Percentiles rank a stretch among this genome's conserved stretches.
Evolutionary conservation across 192 early-diverging fungal species (phyloP).

Genomic region (Entomortierella parvispora): DNA sequence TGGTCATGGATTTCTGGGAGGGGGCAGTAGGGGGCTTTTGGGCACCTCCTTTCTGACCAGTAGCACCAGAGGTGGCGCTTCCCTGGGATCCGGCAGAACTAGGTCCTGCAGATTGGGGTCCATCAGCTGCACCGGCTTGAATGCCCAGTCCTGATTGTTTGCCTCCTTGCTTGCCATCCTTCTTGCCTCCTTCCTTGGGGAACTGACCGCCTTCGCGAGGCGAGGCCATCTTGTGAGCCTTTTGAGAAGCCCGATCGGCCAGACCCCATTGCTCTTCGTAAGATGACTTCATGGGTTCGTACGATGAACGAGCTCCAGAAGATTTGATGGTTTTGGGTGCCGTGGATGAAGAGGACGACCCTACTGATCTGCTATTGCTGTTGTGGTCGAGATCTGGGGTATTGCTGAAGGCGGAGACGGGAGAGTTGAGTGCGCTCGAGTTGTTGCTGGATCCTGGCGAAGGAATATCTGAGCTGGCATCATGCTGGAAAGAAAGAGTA

Average conservation of each 20-base stretch:
- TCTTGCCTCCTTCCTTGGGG: constrained; percentile 14
- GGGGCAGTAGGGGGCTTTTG: constrained; percentile 36
- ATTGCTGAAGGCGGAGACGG: constrained; percentile 43
- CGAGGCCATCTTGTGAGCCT: constrained; percentile 30
- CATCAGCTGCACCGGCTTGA: constrained; percentile 19
- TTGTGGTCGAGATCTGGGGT: constrained; percentile 31
- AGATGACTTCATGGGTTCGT: constrained; percentile 61
- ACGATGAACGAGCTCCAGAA: constrained; percentile 52
- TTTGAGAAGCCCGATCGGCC: constrained; percentile 12
- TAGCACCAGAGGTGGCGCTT: constrained; percentile 5
- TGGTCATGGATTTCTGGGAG: constrained; percentile 73
- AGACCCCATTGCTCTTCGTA: constrained; percentile 60
- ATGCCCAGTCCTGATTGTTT: constrained; percentile 42
- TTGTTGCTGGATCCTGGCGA: constrained; percentile 46
- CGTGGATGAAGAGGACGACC: background rate
- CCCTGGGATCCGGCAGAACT: constrained; percentile 8
- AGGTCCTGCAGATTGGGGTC: constrained; percentile 13
- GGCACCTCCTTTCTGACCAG: constrained; percentile 16
- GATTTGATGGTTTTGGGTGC: constrained; percentile 15
- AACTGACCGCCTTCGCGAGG: constrained; percentile 40
- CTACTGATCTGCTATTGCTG: constrained; percentile 9
- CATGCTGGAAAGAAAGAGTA: constrained; percentile 16
- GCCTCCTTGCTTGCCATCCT: constrained; percentile 13
- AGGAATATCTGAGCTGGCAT: constrained; percentile 38
- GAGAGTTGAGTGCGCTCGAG: constrained; percentile 27